Percentiles rank a stretch among this genome's conserved stretches.
Conservation (phyloP, 768 basidiomycete species). For the Lentinula boryana region DNA sequence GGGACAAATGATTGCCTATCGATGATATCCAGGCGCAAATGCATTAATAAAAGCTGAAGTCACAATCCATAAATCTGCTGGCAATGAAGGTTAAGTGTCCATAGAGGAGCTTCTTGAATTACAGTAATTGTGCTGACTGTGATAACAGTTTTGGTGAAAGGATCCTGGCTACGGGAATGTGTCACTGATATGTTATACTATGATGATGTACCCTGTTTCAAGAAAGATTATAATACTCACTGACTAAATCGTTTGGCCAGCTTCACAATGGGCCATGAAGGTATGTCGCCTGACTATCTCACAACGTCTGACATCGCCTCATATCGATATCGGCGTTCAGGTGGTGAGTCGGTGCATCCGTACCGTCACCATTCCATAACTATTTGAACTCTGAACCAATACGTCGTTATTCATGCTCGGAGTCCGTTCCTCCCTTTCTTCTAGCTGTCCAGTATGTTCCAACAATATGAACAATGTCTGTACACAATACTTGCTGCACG, state of each 20-base stretch:
- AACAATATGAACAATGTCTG: constrained; percentile 1
- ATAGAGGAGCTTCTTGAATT: not conserved
- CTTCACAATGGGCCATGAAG: constrained; percentile 5
- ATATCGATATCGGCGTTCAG: not conserved
- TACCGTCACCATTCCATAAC: not conserved
- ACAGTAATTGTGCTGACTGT: not conserved
- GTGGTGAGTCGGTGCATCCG: not conserved
- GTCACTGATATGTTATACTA: constrained; percentile 3
- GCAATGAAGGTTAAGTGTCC: not conserved
- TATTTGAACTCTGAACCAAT: not conserved
- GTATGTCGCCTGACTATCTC: not conserved
- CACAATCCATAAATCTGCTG: not conserved
- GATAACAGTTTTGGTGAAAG: not conserved
- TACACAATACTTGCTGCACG: not conserved
- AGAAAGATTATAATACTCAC: not conserved
- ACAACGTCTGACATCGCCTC: not conserved
- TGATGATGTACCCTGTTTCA: not conserved
- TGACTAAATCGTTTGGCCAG: not conserved
- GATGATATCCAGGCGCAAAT: not conserved
- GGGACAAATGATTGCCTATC: not conserved
- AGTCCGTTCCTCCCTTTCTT: not conserved
- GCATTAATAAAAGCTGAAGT: not conserved
- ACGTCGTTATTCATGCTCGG: not conserved
- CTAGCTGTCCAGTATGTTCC: not conserved
- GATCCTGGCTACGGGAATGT: constrained; percentile 1